Evolutionary conservation across 306 rosid species (phyloP).

Genomic region (Castanopsis chinensis): DNA sequence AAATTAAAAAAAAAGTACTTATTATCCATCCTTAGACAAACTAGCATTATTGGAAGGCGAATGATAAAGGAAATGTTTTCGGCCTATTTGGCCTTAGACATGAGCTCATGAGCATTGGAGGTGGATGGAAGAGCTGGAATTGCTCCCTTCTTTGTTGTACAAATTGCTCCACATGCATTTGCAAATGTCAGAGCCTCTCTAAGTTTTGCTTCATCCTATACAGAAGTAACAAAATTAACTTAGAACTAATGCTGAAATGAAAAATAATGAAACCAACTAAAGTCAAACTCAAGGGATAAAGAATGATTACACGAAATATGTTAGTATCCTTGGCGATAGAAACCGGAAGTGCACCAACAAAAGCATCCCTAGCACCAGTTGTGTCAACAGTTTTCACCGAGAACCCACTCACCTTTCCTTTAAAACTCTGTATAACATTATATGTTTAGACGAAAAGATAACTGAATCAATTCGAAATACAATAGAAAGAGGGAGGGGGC

Average conservation of each 20-base stretch:
- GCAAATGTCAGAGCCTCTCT: slow-evolving; percentile 52
- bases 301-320: slow-evolving; percentile 39
- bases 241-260: not conserved
- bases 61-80: not conserved
- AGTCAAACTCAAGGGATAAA: not conserved
- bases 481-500: not conserved
- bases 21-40: not conserved
- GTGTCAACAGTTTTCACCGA: slow-evolving; percentile 53
- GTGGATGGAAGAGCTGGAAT: slow-evolving; percentile 69
- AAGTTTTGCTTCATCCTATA: slow-evolving; percentile 50
- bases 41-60: not conserved
- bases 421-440: slow-evolving; percentile 42
- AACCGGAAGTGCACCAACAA: slow-evolving; percentile 53
- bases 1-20: not conserved
- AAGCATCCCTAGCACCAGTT: slow-evolving; percentile 78
- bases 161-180: slow-evolving; percentile 71
- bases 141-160: slow-evolving; percentile 64
- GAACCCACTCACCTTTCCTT: slow-evolving; percentile 56
- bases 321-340: slow-evolving; percentile 40
- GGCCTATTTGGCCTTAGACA: slow-evolving; percentile 32
- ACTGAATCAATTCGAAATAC: not conserved
- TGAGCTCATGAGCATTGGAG: slow-evolving; percentile 34
- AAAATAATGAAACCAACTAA: not conserved
- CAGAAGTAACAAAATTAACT: not conserved
- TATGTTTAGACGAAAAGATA: not conserved